These are phyloP conservation scores for Paraglomus brasilianum DNA, from an alignment of 192 early-diverging fungal species.

Conservation along the genomic window DNA sequence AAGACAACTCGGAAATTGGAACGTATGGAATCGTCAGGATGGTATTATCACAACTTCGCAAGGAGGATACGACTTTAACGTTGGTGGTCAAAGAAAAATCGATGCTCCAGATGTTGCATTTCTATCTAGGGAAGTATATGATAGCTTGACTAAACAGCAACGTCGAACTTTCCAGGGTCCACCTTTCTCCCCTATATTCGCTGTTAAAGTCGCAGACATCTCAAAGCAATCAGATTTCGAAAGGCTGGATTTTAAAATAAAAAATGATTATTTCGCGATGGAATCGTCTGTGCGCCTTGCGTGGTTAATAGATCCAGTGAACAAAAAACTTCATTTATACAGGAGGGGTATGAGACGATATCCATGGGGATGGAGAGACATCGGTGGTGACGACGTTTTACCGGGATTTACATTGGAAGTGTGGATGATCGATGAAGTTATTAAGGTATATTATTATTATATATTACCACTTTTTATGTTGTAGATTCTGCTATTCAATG, in stretches of 20 bases:
- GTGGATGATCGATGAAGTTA: slow-evolving; percentile 17
- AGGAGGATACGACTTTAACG: slow-evolving; percentile 27
- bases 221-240: slow-evolving; percentile 17
- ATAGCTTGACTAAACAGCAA: slow-evolving; percentile 15
- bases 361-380: slow-evolving; percentile 25
- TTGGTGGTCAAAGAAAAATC: slow-evolving; percentile 23
- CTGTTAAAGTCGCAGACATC: slow-evolving; percentile 25
- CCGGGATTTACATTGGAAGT: slow-evolving; percentile 27
- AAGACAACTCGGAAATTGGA: slow-evolving; percentile 28
- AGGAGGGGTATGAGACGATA: not conserved
- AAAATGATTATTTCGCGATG: slow-evolving; percentile 4
- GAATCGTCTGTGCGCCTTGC: slow-evolving; percentile 7
- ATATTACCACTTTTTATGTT: not conserved
- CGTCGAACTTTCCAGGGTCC: slow-evolving; percentile 18
- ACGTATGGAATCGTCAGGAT: slow-evolving; percentile 19
- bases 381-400: slow-evolving; percentile 26
- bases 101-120: slow-evolving; percentile 24
- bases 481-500: not conserved
- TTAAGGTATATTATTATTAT: slow-evolving; percentile 25
- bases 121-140: slow-evolving; percentile 11
- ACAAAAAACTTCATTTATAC: slow-evolving; percentile 23
- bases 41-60: slow-evolving; percentile 31
- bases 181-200: slow-evolving; percentile 27
- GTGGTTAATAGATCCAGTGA: slow-evolving; percentile 28
- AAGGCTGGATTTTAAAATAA: slow-evolving; percentile 13